phyloP scores from a whole-genome alignment of 139 green algal species.

The Volvox africanus region DNA sequence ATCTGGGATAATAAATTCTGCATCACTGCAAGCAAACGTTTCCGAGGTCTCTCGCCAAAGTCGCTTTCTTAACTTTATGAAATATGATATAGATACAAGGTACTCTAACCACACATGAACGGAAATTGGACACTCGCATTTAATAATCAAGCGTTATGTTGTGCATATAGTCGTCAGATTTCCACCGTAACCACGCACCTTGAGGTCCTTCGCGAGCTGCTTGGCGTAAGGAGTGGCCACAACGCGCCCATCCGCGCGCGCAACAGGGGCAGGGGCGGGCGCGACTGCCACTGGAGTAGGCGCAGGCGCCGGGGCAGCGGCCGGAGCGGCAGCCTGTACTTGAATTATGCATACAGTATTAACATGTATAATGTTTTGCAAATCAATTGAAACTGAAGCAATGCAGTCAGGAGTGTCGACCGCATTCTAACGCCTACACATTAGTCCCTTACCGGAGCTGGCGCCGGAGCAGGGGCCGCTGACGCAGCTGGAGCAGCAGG shows the following conservation, averaged over 20 bases:
- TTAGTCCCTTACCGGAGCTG: slow-evolving; percentile 34
- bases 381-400: not conserved
- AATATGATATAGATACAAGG: too few relatives aligned
- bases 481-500: slow-evolving; percentile 50
- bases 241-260: slow-evolving; percentile 85
- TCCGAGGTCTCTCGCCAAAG: too few relatives aligned
- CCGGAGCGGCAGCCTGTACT: slow-evolving; percentile 43
- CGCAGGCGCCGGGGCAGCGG: slow-evolving; percentile 64
- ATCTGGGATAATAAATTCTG: too few relatives aligned
- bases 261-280: slow-evolving; percentile 55
- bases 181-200: slow-evolving; percentile 33
- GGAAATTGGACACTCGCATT: too few relatives aligned
- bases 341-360: not conserved
- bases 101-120: too few relatives aligned
- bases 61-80: too few relatives aligned
- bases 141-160: not conserved
- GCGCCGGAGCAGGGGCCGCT: slow-evolving; percentile 52
- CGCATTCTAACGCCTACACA: not conserved
- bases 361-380: not conserved
- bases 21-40: too few relatives aligned
- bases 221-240: slow-evolving; percentile 99
- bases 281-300: slow-evolving; percentile 67
- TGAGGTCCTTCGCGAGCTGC: slow-evolving; percentile 96
- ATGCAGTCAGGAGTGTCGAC: slow-evolving; percentile 2
- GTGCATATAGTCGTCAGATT: not conserved